Conservation (phyloP, 306 rosid species). For the Prunus mongolica region DNA sequence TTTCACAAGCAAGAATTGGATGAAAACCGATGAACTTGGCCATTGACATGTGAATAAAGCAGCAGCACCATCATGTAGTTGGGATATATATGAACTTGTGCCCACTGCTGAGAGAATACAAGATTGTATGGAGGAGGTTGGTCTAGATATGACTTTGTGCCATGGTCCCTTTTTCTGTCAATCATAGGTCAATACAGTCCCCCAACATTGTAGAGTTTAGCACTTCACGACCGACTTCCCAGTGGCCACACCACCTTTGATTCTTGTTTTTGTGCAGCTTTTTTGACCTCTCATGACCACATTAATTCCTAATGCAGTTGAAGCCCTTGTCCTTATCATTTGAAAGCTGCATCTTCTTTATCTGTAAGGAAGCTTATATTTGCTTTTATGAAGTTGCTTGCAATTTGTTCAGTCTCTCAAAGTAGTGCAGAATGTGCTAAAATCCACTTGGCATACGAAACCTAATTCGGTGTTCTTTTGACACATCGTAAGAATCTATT, state of each 20-base stretch:
- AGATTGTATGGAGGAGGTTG: conserved; percentile 22
- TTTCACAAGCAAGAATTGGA: background rate
- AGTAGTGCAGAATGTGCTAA: background rate
- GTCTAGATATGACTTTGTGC: conserved; percentile 9
- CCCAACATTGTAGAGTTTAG: conserved; percentile 1
- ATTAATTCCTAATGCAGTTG: conserved; percentile 1
- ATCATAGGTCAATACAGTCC: conserved; percentile 2
- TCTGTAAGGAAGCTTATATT: background rate
- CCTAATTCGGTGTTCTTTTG: too few relatives aligned
- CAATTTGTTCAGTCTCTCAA: too few relatives aligned
- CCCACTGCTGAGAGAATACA: conserved; percentile 4
- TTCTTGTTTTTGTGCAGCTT: background rate
- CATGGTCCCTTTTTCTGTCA: conserved; percentile 25
- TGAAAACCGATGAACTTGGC: conserved; percentile 15
- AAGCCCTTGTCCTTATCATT: conserved; percentile 3
- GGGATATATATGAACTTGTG: background rate
- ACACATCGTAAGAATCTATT: too few relatives aligned
- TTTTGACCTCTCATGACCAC: background rate
- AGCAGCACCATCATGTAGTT: background rate
- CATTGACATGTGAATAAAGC: conserved; percentile 27
- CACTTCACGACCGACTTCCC: background rate
- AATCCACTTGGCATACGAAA: too few relatives aligned
- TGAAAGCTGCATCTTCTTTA: conserved; percentile 3
- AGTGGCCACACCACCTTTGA: background rate
- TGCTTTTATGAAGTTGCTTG: too few relatives aligned